phyloP scores from a whole-genome alignment of 805 yeast genomes.

The Yamadazyma nakazawae region DNA sequence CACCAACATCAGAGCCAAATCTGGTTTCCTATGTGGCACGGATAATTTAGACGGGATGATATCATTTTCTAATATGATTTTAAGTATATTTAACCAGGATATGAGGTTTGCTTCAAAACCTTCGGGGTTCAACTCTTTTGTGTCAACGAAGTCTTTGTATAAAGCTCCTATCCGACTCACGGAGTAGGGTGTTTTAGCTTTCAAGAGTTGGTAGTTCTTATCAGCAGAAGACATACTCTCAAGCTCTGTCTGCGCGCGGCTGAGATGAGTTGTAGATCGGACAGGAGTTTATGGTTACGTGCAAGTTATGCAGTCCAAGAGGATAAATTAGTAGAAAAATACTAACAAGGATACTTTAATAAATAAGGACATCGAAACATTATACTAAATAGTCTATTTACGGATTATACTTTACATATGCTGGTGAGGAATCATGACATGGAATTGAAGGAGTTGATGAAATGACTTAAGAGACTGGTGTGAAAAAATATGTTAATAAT shows the following conservation, averaged over 20 bases:
- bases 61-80: conserved; percentile 17
- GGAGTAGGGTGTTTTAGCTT: conserved; percentile 6
- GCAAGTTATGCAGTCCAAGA: no score
- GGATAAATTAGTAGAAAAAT: no score
- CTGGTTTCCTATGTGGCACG: conserved; percentile 10
- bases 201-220: conserved; percentile 6
- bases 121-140: conserved; percentile 35
- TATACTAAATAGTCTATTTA: no score
- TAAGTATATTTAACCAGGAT: conserved; percentile 29
- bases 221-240: not conserved
- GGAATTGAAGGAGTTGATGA: no score
- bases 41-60: conserved; percentile 16
- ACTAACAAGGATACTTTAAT: no score
- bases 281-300: not conserved
- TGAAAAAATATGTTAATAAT: no score
- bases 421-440: no score
- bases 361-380: no score
- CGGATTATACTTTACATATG: no score
- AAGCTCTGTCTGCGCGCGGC: not conserved
- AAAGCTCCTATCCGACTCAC: conserved; percentile 16
- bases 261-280: not conserved
- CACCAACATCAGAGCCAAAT: conserved; percentile 18
- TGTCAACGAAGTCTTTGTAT: conserved; percentile 32
- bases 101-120: conserved; percentile 41
- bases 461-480: no score